Evolutionary conservation across 2,329 filamentous ascomycete genomes (phyloP).

Genomic region (Thelonectria blattea): DNA sequence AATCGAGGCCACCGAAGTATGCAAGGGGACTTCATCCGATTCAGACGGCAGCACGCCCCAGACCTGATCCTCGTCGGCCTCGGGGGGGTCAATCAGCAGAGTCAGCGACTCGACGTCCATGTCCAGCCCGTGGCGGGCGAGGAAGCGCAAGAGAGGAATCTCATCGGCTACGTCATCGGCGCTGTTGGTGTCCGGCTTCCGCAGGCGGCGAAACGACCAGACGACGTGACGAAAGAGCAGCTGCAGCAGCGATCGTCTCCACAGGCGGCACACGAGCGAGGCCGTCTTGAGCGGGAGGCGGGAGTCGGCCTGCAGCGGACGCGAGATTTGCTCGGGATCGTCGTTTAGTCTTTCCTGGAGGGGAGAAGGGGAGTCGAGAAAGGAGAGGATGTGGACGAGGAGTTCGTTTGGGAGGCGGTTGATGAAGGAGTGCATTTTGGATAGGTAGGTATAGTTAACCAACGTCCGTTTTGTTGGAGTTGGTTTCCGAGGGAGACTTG

Average conservation of each 20-base stretch:
- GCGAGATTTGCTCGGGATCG: conserved; percentile 49
- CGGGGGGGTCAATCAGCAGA: conserved; percentile 45
- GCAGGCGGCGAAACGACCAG: conserved; percentile 47
- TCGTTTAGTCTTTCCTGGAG: conserved; percentile 56
- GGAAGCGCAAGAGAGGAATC: conserved; percentile 49
- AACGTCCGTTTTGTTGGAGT: no score
- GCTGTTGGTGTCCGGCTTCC: conserved; percentile 28
- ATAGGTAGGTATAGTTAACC: neutral
- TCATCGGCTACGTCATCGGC: conserved; percentile 35
- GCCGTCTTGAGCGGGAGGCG: conserved; percentile 59
- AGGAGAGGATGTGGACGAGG: conserved; percentile 61
- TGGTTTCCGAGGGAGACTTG: no score
- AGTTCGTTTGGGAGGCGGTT: conserved; percentile 65
- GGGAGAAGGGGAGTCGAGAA: conserved; percentile 56
- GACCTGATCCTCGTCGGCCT: conserved; percentile 32
- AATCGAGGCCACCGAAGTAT: no score
- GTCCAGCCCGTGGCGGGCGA: conserved; percentile 45
- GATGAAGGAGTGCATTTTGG: conserved; percentile 26
- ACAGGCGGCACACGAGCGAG: conserved; percentile 59
- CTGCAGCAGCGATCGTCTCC: conserved; percentile 59
- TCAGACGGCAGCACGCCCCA: conserved; percentile 42
- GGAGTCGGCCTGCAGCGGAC: conserved; percentile 23
- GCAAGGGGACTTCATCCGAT: neutral
- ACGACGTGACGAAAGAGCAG: conserved; percentile 63
- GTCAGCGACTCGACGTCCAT: conserved; percentile 51